Percentiles rank a stretch among this genome's conserved stretches.
These are phyloP conservation scores for Perkinsus chesapeaki DNA, from an alignment of 169 alveolate genomes.

Conservation along the genomic window DNA sequence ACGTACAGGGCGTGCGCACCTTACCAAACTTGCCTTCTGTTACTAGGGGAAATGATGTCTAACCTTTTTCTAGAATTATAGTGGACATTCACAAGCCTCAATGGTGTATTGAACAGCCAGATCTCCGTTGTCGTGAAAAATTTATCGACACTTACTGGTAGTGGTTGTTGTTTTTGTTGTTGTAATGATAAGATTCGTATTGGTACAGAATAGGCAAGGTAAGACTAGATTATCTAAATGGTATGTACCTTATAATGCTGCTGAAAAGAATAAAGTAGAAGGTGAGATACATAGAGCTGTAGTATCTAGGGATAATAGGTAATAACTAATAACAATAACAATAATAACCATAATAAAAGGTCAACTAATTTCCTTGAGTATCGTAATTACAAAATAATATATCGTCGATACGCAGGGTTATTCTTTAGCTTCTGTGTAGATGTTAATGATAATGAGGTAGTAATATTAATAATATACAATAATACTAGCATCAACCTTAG, in stretches of 20 bases:
- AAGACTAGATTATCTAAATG: constrained; percentile 73
- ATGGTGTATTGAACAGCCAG: too few relatives aligned
- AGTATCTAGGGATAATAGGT: constrained; percentile 47
- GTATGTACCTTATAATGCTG: constrained; percentile 63
- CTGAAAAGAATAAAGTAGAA: constrained; percentile 54
- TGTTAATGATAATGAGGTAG: constrained; percentile 67
- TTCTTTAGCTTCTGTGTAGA: constrained; percentile 74
- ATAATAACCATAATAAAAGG: not conserved
- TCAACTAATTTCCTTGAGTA: constrained; percentile 69
- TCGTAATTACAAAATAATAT: constrained; percentile 60
- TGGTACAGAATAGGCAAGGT: constrained; percentile 75
- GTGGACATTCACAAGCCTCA: not conserved
- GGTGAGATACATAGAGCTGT: constrained; percentile 63
- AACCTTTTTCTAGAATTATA: too few relatives aligned
- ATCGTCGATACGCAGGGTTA: constrained; percentile 79
- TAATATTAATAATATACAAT: constrained; percentile 41
- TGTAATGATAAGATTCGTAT: constrained; percentile 58
- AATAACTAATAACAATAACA: constrained; percentile 19
- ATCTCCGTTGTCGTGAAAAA: too few relatives aligned
- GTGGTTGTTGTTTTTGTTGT: not conserved
- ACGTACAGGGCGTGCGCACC: too few relatives aligned
- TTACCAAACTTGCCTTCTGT: too few relatives aligned
- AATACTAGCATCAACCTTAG: not conserved
- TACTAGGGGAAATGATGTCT: too few relatives aligned
- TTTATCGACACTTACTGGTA: not conserved